Conservation (phyloP, 306 rosid species). For the Purshia tridentata region DNA sequence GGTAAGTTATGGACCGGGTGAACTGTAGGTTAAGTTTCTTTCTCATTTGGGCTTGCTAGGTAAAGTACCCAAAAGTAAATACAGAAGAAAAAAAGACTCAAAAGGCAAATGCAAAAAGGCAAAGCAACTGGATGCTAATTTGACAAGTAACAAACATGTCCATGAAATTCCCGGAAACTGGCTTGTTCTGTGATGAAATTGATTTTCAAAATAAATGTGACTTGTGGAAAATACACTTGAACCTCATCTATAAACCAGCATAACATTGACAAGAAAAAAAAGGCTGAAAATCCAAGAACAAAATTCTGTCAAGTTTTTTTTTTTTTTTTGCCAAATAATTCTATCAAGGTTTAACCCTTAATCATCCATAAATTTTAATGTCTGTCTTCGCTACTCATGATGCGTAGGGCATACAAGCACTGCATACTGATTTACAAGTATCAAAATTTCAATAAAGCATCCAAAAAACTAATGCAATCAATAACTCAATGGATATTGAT, state of each 20-base stretch:
- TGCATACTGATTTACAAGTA: not conserved
- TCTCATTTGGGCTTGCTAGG: no score
- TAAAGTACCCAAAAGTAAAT: not conserved
- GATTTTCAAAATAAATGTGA: not conserved
- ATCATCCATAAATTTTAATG: not conserved
- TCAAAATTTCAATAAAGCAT: not conserved
- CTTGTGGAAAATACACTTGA: not conserved
- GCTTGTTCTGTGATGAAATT: not conserved
- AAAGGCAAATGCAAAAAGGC: not conserved
- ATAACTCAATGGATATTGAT: not conserved
- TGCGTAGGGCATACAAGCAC: not conserved
- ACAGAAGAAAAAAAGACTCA: not conserved
- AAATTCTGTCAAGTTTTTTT: not conserved
- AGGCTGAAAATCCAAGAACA: not conserved
- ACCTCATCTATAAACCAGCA: not conserved
- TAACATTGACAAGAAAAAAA: not conserved
- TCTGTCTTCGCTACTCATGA: not conserved
- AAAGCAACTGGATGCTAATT: not conserved
- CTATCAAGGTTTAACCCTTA: no score
- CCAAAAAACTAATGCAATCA: not conserved
- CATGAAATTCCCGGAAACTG: not conserved
- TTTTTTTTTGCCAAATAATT: no score
- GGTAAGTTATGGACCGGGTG: no score
- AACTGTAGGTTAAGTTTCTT: no score
- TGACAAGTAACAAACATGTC: not conserved